Percentiles rank a stretch among this genome's conserved stretches.
phyloP scores from a whole-genome alignment of 352 stramenopile genomes.

The Phytopythium litorale region DNA sequence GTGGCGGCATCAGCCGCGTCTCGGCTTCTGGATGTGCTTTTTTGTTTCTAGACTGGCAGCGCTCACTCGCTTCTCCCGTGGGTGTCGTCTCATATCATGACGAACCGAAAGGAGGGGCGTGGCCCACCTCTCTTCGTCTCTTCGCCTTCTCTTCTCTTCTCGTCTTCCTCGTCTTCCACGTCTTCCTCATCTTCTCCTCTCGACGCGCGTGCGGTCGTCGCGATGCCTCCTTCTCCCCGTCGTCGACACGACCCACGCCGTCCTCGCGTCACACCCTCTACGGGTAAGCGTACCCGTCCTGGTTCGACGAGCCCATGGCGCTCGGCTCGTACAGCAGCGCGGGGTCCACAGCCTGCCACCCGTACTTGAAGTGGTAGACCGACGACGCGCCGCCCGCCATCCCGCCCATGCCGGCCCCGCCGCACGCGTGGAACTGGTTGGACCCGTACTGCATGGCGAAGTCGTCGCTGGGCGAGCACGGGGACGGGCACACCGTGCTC shows the following conservation, averaged over 20 bases:
- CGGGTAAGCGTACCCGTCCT: conserved; percentile 26
- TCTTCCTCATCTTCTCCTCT: conserved; percentile 4
- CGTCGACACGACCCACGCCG: conserved; percentile 5
- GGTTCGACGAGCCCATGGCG: conserved; percentile 8
- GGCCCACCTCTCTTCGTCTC: conserved; percentile 4
- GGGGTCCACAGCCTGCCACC: conserved; percentile 64
- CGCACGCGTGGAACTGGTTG: conserved; percentile 49
- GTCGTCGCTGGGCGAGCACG: conserved; percentile 62
- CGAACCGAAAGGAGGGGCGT: conserved; percentile 3
- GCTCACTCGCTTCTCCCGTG: conserved; percentile 9
- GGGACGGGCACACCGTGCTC: conserved; percentile 24
- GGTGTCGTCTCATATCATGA: conserved; percentile 6
- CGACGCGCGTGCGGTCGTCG: conserved; percentile 3
- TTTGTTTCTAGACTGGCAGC: conserved; percentile 15
- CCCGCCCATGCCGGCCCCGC: conserved; percentile 6
- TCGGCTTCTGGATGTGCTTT: conserved; percentile 1
- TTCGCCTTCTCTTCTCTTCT: conserved; percentile 1
- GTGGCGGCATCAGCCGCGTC: conserved; percentile 1
- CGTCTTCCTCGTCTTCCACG: neutral
- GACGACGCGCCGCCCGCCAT: conserved; percentile 18
- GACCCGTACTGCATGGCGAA: conserved; percentile 44
- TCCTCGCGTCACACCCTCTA: conserved; percentile 8
- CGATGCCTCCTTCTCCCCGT: neutral
- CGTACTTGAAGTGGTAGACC: conserved; percentile 84
- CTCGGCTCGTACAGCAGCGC: conserved; percentile 25